These are phyloP conservation scores for Chalciporus sphaerocephalus DNA, from an alignment of 768 basidiomycete species.

Conservation along the genomic window DNA sequence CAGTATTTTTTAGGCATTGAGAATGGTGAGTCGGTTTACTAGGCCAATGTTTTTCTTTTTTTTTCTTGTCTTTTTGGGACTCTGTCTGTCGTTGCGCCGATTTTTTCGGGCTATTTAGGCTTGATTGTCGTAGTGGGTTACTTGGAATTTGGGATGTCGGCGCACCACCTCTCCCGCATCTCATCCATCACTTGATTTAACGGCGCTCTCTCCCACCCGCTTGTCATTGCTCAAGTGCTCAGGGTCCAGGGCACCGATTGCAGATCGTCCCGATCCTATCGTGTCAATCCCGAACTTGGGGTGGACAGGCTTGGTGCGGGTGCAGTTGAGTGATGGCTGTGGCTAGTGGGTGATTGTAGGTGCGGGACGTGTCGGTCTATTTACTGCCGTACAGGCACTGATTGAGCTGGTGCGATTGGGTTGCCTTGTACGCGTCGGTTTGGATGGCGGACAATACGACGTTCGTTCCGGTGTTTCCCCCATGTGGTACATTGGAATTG, in stretches of 20 bases:
- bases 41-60: background rate
- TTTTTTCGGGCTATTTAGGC: background rate
- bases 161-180: too few relatives aligned
- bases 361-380: background rate
- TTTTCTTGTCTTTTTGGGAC: background rate
- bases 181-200: too few relatives aligned
- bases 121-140: background rate
- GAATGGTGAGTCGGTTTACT: conserved; percentile 42
- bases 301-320: background rate
- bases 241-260: background rate
- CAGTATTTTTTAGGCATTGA: conserved; percentile 77
- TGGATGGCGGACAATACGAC: background rate
- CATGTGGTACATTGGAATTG: background rate
- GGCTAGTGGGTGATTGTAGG: background rate
- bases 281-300: too few relatives aligned
- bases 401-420: too few relatives aligned
- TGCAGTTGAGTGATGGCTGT: background rate
- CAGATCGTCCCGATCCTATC: too few relatives aligned
- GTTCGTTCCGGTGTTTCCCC: background rate
- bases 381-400: too few relatives aligned
- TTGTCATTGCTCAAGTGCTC: background rate
- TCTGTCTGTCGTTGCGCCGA: background rate
- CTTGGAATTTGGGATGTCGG: too few relatives aligned
- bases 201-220: too few relatives aligned
- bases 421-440: background rate